phyloP scores from a whole-genome alignment of 2,329 filamentous ascomycete genomes.

The Ramichloridium luteum region DNA sequence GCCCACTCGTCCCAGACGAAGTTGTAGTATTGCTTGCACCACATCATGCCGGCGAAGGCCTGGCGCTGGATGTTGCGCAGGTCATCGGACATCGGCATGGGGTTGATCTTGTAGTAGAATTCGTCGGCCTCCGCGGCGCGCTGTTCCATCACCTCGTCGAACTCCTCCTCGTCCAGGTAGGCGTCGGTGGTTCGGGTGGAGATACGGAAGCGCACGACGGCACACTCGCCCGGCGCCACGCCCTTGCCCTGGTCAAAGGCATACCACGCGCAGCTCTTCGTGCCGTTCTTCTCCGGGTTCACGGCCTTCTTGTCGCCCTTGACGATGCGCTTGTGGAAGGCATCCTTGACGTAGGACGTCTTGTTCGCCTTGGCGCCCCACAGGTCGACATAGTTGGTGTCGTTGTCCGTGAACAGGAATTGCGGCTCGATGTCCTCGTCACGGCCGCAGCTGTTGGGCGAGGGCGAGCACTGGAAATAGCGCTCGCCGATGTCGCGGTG shows the following conservation, averaged over 20 bases:
- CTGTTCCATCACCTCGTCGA: conserved; percentile 81
- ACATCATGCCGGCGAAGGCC: conserved; percentile 93
- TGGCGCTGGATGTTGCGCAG: conserved; percentile 90
- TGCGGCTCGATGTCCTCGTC: conserved; percentile 75
- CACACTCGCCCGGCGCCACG: conserved; percentile 80
- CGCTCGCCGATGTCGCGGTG: conserved; percentile 73
- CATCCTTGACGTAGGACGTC: conserved; percentile 83
- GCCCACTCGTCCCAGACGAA: conserved; percentile 98
- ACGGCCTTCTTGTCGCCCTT: conserved; percentile 66
- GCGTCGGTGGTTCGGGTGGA: conserved; percentile 56
- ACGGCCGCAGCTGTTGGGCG: conserved; percentile 66
- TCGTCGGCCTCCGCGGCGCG: conserved; percentile 85
- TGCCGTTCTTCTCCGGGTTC: conserved; percentile 69
- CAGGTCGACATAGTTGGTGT: conserved; percentile 70
- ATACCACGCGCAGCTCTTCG: conserved; percentile 86
- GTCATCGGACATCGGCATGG: conserved; percentile 85
- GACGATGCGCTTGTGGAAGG: conserved; percentile 80
- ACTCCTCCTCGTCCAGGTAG: conserved; percentile 83
- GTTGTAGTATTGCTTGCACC: conserved; percentile 94
- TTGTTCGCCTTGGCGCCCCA: conserved; percentile 63
- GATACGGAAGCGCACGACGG: conserved; percentile 84
- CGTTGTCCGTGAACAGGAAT: conserved; percentile 88
- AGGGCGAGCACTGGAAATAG: conserved; percentile 76
- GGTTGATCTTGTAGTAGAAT: conserved; percentile 88
- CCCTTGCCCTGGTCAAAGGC: conserved; percentile 81